phyloP scores from a whole-genome alignment of 2,329 filamentous ascomycete species.

The Raffaelea ambrosiae region DNA sequence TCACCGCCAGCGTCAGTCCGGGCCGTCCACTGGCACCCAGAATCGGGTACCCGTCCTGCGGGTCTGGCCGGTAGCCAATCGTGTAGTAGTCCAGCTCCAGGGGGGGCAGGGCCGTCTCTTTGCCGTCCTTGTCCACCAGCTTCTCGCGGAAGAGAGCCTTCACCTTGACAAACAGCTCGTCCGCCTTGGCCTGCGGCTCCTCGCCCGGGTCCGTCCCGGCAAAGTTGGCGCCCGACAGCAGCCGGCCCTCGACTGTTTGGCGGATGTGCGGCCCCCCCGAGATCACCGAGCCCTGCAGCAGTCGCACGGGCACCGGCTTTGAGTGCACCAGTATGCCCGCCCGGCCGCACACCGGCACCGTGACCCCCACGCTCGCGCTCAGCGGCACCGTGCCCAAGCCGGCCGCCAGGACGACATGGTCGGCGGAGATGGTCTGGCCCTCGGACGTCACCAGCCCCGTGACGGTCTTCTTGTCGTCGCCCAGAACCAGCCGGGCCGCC shows the following conservation, averaged over 20 bases:
- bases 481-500: neutral
- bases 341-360: slow-evolving; percentile 15
- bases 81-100: slow-evolving; percentile 21
- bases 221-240: slow-evolving; percentile 17
- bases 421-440: slow-evolving; percentile 11
- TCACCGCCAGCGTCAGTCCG: slow-evolving; percentile 21
- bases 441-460: slow-evolving; percentile 12
- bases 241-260: slow-evolving; percentile 19
- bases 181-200: slow-evolving; percentile 14
- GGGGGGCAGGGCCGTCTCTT: neutral
- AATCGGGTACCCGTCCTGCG: slow-evolving; percentile 20
- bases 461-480: slow-evolving; percentile 4
- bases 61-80: slow-evolving; percentile 18
- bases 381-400: slow-evolving; percentile 19
- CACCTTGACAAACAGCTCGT: slow-evolving; percentile 15
- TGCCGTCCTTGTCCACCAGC: neutral
- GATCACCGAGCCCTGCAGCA: slow-evolving; percentile 17
- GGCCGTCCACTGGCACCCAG: slow-evolving; percentile 17
- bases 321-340: slow-evolving; percentile 21
- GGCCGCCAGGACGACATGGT: slow-evolving; percentile 22
- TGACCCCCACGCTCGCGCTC: slow-evolving; percentile 15
- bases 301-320: slow-evolving; percentile 12
- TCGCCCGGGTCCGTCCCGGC: slow-evolving; percentile 10
- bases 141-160: slow-evolving; percentile 11
- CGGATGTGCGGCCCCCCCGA: slow-evolving; percentile 18